Base-by-base conservation (phyloP, 352 stramenopile species). In the Pythium guiyangense region DNA sequence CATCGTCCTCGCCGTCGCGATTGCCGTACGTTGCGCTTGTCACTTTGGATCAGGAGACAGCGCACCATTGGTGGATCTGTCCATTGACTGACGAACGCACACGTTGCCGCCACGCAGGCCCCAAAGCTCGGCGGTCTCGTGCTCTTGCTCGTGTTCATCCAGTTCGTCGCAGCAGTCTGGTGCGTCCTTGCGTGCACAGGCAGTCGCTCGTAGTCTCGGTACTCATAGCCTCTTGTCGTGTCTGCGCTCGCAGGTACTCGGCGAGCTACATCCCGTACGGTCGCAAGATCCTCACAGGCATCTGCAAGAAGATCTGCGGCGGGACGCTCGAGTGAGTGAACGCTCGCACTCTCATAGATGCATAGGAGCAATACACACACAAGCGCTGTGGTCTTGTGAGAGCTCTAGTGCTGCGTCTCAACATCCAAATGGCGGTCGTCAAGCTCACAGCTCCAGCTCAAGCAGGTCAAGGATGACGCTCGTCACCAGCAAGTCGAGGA, bases 231-330 rank as follows among this genome's bases (percentile, higher is more conserved):
- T 31, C 52, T 6, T 27, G 4, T 60, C 43, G 35, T 31, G 4
- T 39, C 22, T 52, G 17, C 27, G 15, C 29, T 15, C 14, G 18
- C 49, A 86, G 77, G 77, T 94, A 94, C 59, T 88, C 83, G 52
- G 80, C 81, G 18, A 94, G 82, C 37, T 94, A 91, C 67, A 78
- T 94, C 26, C 85, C 82, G 18, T 94, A 87, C 62, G 85, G 85
- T 54, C 82, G 83, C 59, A 91, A 92, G 62, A 88, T 92, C 45
- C 68, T 94, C 59, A 73, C 74, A 27, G 57, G 65, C 15, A 77
- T 92, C 17, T 74, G 70, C 55, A 77, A 84, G 25, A 92, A 90
- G 45, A 48, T 84, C 12, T 92, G 83, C 34, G 74, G 73, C 25
- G 53, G 68, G 34, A 39, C 34, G 10, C 34, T 39, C 34, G 34